Evolutionary conservation across 179 eudicot genomes (phyloP), one percentile per base, ranked within the genome.

Genomic region (Pouteria campechiana): DNA sequence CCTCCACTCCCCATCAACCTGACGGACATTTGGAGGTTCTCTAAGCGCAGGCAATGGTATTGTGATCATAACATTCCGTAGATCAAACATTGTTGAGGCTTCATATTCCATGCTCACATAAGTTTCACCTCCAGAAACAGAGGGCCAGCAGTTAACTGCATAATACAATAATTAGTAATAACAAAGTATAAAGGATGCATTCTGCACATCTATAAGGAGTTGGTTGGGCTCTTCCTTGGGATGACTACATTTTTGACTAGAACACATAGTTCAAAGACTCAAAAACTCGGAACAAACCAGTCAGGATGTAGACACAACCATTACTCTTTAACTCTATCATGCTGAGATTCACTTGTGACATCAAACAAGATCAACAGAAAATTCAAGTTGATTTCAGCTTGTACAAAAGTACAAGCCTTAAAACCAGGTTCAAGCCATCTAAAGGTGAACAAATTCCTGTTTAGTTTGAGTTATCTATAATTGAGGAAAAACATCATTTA

Each of bases 1-100:
- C 98, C 92, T 86, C 96, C 96, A 90, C 31, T 90, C 98, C 37
- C 98, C 98, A 64, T 90, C 96, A 44, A 79, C 63, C 65, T 90
- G 92, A 24, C 49, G 72, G 33, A 90, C 96, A 62, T 58, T 90
- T 43, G 98, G 98, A 31, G 92, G 72, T 32, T 90, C 98, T 55
- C 98, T 75, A 56, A 90, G 88, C 46, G 98, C 94, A 15, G 98
- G 98, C 43, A 90, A 92, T 56, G 98, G 96, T 25, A 90, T 82
- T 7, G 92, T 81, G 44, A 90, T 75, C 54, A 82, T 94, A 55
- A 90, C 96, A 62, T 79, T 77, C 48, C 82, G 98, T 18, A 90
- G 67, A 60, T 90, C 96, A 73, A 82, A 82, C 70, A 37, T 65
- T 56, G 76, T 43, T 19, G 93, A 63, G 48, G 94, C 96, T 73